Conservation (phyloP, 352 stramenopile genomes). For the Phytophthora pisi region DNA sequence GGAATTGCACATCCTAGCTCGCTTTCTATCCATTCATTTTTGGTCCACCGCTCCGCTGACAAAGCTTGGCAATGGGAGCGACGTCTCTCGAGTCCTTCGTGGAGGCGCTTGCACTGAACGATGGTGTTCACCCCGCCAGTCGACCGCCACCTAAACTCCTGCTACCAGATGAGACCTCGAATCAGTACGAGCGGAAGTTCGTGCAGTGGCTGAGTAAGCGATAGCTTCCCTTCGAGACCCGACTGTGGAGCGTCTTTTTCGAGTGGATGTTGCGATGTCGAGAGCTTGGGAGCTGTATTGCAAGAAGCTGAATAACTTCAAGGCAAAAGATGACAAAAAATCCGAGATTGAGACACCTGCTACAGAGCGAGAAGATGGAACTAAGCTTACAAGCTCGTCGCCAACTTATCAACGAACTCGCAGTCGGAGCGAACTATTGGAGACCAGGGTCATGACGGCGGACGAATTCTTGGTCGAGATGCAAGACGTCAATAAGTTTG, state of each 20-base stretch:
- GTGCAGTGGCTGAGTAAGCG: background rate
- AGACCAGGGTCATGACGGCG: background rate
- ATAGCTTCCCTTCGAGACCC: background rate
- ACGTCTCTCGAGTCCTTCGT: background rate
- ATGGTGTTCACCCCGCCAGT: background rate
- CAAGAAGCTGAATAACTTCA: background rate
- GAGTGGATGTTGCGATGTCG: background rate
- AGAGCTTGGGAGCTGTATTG: background rate
- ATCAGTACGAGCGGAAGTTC: background rate
- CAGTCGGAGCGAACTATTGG: background rate
- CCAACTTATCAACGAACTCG: background rate
- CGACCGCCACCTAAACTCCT: background rate
- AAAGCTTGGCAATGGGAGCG: background rate
- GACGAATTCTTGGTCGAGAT: background rate
- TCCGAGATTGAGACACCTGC: background rate
- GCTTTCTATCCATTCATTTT: background rate
- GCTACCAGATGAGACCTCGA: background rate
- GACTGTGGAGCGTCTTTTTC: background rate
- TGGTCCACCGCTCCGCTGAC: background rate
- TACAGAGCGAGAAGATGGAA: background rate
- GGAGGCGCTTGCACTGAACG: background rate
- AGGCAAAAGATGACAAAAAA: background rate
- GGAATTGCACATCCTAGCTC: no score
- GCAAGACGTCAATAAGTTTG: background rate
- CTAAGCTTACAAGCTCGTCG: background rate